These are phyloP conservation scores for Metschnikowia arizonensis DNA, from an alignment of 805 yeast species.

Conservation along the genomic window DNA sequence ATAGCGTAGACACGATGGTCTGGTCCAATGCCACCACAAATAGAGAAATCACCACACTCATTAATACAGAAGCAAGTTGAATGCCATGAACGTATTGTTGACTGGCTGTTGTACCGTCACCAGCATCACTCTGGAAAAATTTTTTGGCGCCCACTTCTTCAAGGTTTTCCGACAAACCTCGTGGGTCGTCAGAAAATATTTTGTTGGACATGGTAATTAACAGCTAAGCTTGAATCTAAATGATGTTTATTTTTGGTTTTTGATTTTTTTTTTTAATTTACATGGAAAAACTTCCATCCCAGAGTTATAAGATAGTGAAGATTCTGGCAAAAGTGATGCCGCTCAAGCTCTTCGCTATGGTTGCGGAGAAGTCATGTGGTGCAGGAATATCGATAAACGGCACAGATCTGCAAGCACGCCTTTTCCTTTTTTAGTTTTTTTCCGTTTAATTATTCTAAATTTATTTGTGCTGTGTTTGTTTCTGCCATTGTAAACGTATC, in stretches of 20 bases:
- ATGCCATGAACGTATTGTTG: slow-evolving; percentile 34
- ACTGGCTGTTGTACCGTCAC: slow-evolving; percentile 37
- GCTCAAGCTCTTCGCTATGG: neutral
- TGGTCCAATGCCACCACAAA: slow-evolving; percentile 52
- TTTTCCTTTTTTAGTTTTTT: no score
- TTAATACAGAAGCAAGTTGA: slow-evolving; percentile 23
- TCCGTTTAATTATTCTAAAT: no score
- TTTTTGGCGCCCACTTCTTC: neutral
- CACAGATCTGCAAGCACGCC: no score
- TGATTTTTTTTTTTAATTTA: no score
- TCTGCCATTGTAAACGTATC: no score
- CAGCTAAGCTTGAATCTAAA: no score
- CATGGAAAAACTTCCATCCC: neutral
- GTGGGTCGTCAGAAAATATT: neutral
- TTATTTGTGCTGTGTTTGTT: no score
- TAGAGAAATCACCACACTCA: slow-evolving; percentile 28
- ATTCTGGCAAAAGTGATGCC: neutral
- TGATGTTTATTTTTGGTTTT: no score
- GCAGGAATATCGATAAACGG: neutral
- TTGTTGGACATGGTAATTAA: neutral
- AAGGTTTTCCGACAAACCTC: neutral
- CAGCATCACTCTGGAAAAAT: slow-evolving; percentile 34
- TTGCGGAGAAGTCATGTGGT: neutral
- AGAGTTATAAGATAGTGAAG: neutral
- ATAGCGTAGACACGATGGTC: slow-evolving; percentile 52